Evolutionary conservation across 169 alveolate species (phyloP).

Genomic region (Theileria orientalis): DNA sequence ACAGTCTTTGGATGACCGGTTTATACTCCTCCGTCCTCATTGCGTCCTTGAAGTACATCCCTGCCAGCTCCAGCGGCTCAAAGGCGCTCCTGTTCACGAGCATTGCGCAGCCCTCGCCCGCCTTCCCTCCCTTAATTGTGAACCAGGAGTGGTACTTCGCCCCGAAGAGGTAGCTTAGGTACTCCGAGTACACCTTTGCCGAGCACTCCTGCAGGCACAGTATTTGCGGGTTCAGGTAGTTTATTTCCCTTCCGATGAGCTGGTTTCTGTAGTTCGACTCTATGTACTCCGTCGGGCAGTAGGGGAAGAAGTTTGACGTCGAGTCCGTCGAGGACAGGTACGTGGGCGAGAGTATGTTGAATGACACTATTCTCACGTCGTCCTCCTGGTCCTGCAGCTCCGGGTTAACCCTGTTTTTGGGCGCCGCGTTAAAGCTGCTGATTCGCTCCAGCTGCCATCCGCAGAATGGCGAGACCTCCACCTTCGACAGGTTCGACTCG

Average conservation of each 20-base stretch:
- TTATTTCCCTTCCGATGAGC: slow-evolving; percentile 47
- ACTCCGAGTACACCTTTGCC: slow-evolving; percentile 43
- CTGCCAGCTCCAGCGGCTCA: slow-evolving; percentile 23
- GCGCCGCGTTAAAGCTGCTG: slow-evolving; percentile 10
- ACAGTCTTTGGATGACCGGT: slow-evolving; percentile 15
- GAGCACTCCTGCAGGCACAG: slow-evolving; percentile 63
- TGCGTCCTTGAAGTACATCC: slow-evolving; percentile 33
- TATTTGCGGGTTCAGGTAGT: slow-evolving; percentile 37
- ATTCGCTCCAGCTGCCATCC: slow-evolving; percentile 56
- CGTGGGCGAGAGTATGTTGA: slow-evolving; percentile 64
- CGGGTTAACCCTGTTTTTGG: not conserved
- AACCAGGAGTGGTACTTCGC: slow-evolving; percentile 50
- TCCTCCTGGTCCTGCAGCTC: slow-evolving; percentile 23
- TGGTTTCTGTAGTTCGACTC: slow-evolving; percentile 50
- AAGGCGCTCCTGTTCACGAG: slow-evolving; percentile 25
- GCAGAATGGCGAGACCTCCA: slow-evolving; percentile 18
- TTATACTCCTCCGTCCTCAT: slow-evolving; percentile 24
- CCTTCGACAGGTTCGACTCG: slow-evolving; percentile 32
- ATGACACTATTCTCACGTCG: slow-evolving; percentile 49
- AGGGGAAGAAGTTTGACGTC: slow-evolving; percentile 52
- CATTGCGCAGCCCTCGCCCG: slow-evolving; percentile 63
- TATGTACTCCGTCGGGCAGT: slow-evolving; percentile 54
- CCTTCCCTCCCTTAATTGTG: slow-evolving; percentile 30
- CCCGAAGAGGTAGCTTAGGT: slow-evolving; percentile 31
- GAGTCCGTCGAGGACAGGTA: slow-evolving; percentile 54